Evolutionary conservation across 2,329 filamentous ascomycete genomes (phyloP), one percentile per base, ranked within the genome.

Genomic region (Chaetomium sp.): DNA sequence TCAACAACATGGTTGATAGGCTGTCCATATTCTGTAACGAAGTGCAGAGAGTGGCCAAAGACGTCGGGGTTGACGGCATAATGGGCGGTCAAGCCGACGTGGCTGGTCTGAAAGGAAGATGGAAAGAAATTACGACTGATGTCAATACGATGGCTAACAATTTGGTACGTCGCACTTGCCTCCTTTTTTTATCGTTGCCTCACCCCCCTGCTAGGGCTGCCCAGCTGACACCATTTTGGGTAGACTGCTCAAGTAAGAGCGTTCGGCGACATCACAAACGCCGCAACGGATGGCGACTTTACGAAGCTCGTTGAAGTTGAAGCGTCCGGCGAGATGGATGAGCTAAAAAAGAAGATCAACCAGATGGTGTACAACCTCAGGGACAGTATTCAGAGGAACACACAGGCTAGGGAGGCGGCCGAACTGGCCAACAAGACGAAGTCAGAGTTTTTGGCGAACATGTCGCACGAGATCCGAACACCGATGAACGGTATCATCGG

Each of bases 261-360:
- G 40, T 99, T 99, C 71, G 94, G 91, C 53, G 92, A 97, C 69
- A 97, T 99, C 66, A 96, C 92, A n/a, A 95, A 96, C 70, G 85
- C 94, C 40, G 94, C 94, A 34, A 96, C 92, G 57, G 91, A 96
- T 69, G 94, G 94, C 61, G 92, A 99, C 72, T 97, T 97, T 71
- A 95, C 90, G 32, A 95, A 96, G 70, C 84, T 95, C 56, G 92
- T 99, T 70, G 95, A 94, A 48, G 92, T 99, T 14, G 91, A 96
- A 71, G 94, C 94, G 19, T 96, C 92, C 10, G 94, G 94, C 61
- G 94, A 99, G 72, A 97, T 99, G 94, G 94, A 97, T 72, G 92
- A 97, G 71, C 79, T 99, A 65, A 99, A 99, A 75, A 86, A 91
- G 66, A 97, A 97, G 79, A 97, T 99, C 80, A 99, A 97, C 70